Conservation (phyloP, 2,329 filamentous ascomycete species). For the Cercospora canescens region DNA sequence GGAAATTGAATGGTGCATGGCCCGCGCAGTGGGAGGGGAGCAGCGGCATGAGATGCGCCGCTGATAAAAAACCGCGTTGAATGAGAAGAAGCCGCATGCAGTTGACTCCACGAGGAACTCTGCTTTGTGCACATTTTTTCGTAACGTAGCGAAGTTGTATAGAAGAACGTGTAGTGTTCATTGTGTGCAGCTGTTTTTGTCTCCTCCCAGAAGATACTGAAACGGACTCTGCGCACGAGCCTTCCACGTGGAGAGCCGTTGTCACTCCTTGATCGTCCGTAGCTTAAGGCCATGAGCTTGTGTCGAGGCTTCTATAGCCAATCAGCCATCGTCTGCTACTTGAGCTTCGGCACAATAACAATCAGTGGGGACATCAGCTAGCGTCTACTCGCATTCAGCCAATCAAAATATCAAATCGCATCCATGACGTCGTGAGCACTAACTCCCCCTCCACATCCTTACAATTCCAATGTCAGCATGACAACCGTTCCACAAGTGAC, state of each 20-base stretch:
- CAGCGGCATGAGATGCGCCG: neutral
- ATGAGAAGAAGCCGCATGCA: neutral
- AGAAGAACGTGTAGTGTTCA: neutral
- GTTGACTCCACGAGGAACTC: neutral
- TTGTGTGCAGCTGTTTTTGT: neutral
- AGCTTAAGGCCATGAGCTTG: no score
- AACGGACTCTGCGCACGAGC: no score
- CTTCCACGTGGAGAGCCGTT: neutral
- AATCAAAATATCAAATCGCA: neutral
- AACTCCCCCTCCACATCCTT: no score
- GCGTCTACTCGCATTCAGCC: neutral
- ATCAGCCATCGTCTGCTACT: no score
- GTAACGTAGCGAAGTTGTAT: slow-evolving; percentile 8
- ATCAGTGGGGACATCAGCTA: neutral
- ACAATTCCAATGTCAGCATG: neutral
- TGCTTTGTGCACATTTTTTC: neutral
- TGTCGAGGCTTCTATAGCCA: neutral
- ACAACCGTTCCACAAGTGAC: neutral
- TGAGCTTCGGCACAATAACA: no score
- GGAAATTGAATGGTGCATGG: neutral
- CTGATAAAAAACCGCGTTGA: neutral
- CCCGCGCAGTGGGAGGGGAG: neutral
- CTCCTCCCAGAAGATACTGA: no score
- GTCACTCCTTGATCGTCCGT: neutral
- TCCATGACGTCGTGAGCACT: no score